Base-by-base conservation (phyloP, 1,284 basidiomycete genomes). In the Leccinum proximum region DNA sequence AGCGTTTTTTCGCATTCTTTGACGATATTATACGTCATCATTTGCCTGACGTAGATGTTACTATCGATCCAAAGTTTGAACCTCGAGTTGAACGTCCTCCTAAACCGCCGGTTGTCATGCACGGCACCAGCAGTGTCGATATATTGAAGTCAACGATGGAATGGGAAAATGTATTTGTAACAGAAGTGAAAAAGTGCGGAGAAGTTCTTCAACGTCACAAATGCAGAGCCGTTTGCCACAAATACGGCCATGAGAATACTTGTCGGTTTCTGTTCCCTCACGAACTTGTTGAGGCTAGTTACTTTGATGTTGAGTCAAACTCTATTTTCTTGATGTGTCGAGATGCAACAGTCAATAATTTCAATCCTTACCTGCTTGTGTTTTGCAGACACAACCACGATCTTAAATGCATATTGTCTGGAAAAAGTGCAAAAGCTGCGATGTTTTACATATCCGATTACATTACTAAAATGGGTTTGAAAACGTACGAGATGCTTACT, bases 401-500 rank as follows among this genome's bases (percentile, higher is more conserved):
- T 30, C 26, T 69, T 0, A 69, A 69, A 18, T 69, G 68, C 6
- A 69, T 69, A 0, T 33, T 69, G 0, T 69, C 64, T 0, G 66
- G 68, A 0, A 67, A 67, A 7, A 58, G 60, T 33, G 64, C 62
- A 1, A 69, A 69, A 3, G 68, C 66, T 2, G 68, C 68, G 0
- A 69, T 69, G 68, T 69, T 69, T 13, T 69, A 69, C 2, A 69
- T 69, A 1, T 65, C 61, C 0, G 64, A 69, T 5, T 69, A 69
- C 6, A 69, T 69, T 0, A 69, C 61, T 0, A 69, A 69, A n/a
- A 67, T 65, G 62, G 64, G 54, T 11, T 0, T 10, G 0, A 69
- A 69, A 7, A 69, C 67, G 1, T 66, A 69, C 42, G 57, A 67
- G 3, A 59, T 69, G 40, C 16, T 68, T 3, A 48, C 62, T 1